Evolutionary conservation across 2,329 filamentous ascomycete genomes (phyloP), one percentile per base, ranked within the genome.

Genomic region (Aspergillus ochraceus): DNA sequence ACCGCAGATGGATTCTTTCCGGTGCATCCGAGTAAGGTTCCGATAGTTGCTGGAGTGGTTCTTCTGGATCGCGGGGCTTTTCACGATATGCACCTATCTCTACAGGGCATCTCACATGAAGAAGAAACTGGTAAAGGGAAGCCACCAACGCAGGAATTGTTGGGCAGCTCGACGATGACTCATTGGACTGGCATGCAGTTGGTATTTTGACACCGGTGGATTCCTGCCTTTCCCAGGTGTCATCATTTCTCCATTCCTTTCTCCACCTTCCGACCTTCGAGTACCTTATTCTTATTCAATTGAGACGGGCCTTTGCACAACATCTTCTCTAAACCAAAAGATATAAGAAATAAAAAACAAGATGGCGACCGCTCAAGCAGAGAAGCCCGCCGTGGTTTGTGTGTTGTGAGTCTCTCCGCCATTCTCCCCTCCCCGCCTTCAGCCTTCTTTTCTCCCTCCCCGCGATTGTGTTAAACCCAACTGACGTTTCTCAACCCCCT

Each of bases 321-420:
- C 32, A 12, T 36, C 2, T 36, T 17, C 11, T 36, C 14, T 11
- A 11, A 36, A 36, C 2, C 17, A 6, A 42, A 42, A 17, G 6
- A 9, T 5, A 5, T 24, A 24, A 24, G 24, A 4, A 24, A 17
- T 6, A 12, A 5, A 9, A 2, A 17, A 17, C 42, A 47, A 47
- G 9, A 47, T 47, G 45, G 45, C 45, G 67, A 58, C 51, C n/a
- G 17, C 42, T 51, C 29, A 62, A n/a, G 42, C 71, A 54, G 64
- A 70, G 59, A 82, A 80, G 56, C 71, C 72, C 9, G 80, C 89
- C 60, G 91, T 91, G 65, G 89, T 97, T 74, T 96, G 92, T 76
- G 94, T 98, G 67, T 98, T 97, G 85, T 88, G 80, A 73, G 81
- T 72, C 49, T 49, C 20, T 49, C 20, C 29, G 49, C 53, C n/a